Evolutionary conservation across 2,329 filamentous ascomycete genomes (phyloP).

Genomic region (Sclerotinia trifoliorum): DNA sequence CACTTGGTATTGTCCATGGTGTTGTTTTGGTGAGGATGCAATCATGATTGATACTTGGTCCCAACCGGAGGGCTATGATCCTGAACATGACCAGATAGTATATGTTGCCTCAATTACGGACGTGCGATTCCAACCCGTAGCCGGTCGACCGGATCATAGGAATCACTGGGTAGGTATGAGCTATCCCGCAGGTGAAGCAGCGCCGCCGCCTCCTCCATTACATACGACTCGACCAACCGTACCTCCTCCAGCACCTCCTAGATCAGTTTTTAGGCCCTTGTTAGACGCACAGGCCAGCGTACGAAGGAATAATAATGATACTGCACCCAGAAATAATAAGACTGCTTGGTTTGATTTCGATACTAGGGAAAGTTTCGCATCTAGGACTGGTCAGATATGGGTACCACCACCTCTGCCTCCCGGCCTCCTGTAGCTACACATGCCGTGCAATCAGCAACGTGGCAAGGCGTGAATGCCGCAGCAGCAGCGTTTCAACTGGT

Average conservation of each 20-base stretch:
- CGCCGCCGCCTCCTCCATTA: neutral
- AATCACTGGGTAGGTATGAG: constrained; percentile 2
- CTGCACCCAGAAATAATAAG: too few relatives aligned
- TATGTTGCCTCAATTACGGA: neutral
- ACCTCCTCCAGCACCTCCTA: neutral
- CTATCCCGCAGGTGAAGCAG: neutral
- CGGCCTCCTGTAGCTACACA: neutral
- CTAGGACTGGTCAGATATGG: neutral
- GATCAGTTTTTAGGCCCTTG: neutral
- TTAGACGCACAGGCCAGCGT: neutral
- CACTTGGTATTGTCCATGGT: neutral
- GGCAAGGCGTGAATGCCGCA: too few relatives aligned
- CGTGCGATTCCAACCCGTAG: neutral
- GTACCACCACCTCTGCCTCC: neutral
- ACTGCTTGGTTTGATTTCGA: neutral
- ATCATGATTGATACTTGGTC: neutral
- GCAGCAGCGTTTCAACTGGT: too few relatives aligned
- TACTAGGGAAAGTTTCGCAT: neutral
- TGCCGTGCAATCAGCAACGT: too few relatives aligned
- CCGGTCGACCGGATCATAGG: neutral
- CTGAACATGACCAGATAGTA: neutral
- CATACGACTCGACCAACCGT: neutral
- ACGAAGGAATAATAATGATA: neutral
- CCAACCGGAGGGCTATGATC: neutral
- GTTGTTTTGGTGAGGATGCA: neutral